A percentile compares a stretch with the other conserved stretches of the same genome.
Evolutionary conservation across 1,139 yeast species (phyloP).

Genomic region (Suhomyces bribrorum): DNA sequence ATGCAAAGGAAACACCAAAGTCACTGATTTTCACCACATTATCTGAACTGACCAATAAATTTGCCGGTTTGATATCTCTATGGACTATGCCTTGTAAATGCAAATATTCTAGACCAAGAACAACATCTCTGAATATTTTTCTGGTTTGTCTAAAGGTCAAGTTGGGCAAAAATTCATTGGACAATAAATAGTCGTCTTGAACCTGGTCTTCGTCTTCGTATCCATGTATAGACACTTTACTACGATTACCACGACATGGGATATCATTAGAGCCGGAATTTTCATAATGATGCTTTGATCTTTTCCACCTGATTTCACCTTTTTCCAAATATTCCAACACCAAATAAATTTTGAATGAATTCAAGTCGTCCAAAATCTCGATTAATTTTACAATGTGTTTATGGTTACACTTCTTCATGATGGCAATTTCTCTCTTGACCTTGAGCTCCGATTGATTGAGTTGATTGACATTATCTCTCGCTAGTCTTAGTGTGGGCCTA

Average conservation of each 20-base stretch:
- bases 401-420: constrained; percentile 91
- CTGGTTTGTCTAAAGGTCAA: constrained; percentile 67
- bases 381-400: constrained; percentile 83
- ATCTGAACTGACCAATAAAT: constrained; percentile 70
- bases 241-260: constrained; percentile 39
- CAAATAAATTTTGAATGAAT: constrained; percentile 81
- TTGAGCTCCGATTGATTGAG: constrained; percentile 57
- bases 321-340: constrained; percentile 89
- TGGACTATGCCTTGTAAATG: constrained; percentile 95
- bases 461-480: constrained; percentile 28
- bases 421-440: constrained; percentile 88
- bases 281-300: constrained; percentile 17
- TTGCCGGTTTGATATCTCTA: constrained; percentile 97
- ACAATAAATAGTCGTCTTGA: constrained; percentile 39
- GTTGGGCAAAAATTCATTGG: constrained; percentile 54
- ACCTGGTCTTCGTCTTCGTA: constrained; percentile 8
- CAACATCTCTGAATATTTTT: constrained; percentile 77
- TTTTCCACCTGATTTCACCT: constrained; percentile 92
- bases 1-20: constrained; percentile 93
- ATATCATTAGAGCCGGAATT: constrained; percentile 21
- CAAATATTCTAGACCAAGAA: constrained; percentile 86
- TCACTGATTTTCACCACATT: constrained; percentile 89
- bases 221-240: constrained; percentile 7
- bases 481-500: constrained; percentile 55
- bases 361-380: constrained; percentile 88